Conservation (phyloP, 345 rosid genomes). For the Eucalyptus globulus region DNA sequence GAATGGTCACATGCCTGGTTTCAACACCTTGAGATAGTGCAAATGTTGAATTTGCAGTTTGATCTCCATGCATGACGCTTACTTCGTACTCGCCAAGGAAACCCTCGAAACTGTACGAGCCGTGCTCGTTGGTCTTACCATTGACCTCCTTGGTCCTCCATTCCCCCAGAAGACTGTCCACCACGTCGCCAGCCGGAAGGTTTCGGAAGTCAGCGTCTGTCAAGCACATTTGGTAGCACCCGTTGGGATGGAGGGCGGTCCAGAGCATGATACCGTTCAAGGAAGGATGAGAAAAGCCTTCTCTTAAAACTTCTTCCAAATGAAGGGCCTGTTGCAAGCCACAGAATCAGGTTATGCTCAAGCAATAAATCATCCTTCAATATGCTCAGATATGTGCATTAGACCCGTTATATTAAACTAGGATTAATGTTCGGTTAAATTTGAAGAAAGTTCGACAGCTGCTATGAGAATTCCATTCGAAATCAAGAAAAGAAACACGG, state of each 20-base stretch:
- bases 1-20: constrained; percentile 54
- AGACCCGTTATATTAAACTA: background rate
- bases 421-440: background rate
- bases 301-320: constrained; percentile 66
- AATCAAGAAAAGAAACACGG: background rate
- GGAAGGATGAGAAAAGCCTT: constrained; percentile 82
- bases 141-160: constrained; percentile 37
- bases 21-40: constrained; percentile 27
- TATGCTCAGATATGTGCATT: background rate
- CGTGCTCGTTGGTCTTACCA: constrained; percentile 35
- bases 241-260: constrained; percentile 68
- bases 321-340: constrained; percentile 28
- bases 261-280: constrained; percentile 80
- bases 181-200: constrained; percentile 67
- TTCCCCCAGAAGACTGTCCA: constrained; percentile 44
- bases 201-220: constrained; percentile 40
- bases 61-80: constrained; percentile 8
- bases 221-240: constrained; percentile 88
- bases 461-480: background rate
- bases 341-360: background rate
- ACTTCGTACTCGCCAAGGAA: constrained; percentile 61
- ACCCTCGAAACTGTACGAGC: constrained; percentile 55
- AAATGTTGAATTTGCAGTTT: constrained; percentile 29
- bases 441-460: background rate
- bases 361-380: background rate